Conservation (phyloP, 2,329 filamentous ascomycete genomes). For the Aspergillus fumigatus region DNA sequence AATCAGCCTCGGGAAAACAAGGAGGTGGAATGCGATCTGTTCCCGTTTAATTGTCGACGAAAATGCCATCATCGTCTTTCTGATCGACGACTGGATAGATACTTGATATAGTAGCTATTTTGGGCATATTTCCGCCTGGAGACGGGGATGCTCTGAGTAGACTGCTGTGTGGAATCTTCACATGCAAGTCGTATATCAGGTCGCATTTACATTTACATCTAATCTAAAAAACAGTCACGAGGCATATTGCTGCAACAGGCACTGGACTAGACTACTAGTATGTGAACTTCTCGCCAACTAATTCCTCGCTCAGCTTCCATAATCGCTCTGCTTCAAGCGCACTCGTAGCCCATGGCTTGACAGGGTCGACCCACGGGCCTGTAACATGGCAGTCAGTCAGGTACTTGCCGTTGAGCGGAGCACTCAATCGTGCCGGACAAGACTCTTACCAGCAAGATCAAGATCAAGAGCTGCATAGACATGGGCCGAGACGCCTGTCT, state of each 20-base stretch:
- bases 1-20: slow-evolving; percentile 27
- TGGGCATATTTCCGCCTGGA: background rate
- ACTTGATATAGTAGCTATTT: background rate
- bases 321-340: background rate
- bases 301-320: background rate
- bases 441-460: background rate
- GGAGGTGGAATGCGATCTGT: slow-evolving; percentile 8
- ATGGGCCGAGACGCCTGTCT: background rate
- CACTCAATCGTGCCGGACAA: no score
- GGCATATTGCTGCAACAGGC: background rate
- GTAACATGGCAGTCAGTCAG: background rate
- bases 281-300: background rate
- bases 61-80: background rate
- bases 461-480: background rate
- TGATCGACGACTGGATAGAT: background rate
- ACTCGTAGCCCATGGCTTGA: background rate
- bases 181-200: background rate
- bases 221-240: background rate
- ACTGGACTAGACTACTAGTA: background rate
- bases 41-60: slow-evolving; percentile 10
- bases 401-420: background rate
- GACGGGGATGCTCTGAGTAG: background rate
- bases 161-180: background rate
- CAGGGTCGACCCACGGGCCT: background rate
- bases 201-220: no score